phyloP scores from a whole-genome alignment of 2,329 filamentous ascomycete genomes.

The Pseudogymnoascus sp. region DNA sequence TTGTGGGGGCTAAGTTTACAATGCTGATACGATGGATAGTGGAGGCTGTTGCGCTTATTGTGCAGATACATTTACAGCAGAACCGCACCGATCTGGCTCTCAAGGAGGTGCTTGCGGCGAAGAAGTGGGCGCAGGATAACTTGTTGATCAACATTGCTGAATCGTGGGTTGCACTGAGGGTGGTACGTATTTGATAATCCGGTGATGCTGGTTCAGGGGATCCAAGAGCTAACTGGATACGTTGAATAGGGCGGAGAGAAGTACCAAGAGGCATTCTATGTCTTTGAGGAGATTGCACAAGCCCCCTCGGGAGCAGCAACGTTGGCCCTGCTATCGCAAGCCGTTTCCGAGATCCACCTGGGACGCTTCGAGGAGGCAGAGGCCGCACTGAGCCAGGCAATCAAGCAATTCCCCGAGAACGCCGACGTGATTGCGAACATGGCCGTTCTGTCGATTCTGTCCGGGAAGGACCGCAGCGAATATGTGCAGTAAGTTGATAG shows the following conservation, averaged over 20 bases:
- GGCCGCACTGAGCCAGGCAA: constrained; percentile 71
- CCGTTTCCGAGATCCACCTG: constrained; percentile 83
- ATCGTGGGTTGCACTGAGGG: constrained; percentile 83
- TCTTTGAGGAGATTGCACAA: constrained; percentile 92
- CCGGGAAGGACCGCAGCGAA: constrained; percentile 62
- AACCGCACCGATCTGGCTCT: constrained; percentile 85
- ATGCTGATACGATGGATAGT: constrained; percentile 36
- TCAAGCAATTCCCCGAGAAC: constrained; percentile 64
- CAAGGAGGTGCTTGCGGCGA: constrained; percentile 79
- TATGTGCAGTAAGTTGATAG: constrained; percentile 49
- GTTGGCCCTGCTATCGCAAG: constrained; percentile 74
- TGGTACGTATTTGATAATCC: constrained; percentile 49
- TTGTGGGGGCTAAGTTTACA: not conserved
- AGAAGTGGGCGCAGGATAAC: constrained; percentile 92
- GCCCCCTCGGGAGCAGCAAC: constrained; percentile 72
- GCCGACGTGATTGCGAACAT: constrained; percentile 74
- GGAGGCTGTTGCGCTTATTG: constrained; percentile 74
- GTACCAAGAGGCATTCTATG: constrained; percentile 95
- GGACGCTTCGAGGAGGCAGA: constrained; percentile 85
- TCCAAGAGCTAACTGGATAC: constrained; percentile 24
- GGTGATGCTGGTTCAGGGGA: not conserved
- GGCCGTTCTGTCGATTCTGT: constrained; percentile 69
- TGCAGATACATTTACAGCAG: constrained; percentile 86
- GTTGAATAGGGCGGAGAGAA: constrained; percentile 71
- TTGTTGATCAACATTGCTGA: constrained; percentile 90